Evolutionary conservation across 2,329 filamentous ascomycete species (phyloP), one percentile per base, ranked within the genome.

Genomic region (Colletotrichum tofieldiae): DNA sequence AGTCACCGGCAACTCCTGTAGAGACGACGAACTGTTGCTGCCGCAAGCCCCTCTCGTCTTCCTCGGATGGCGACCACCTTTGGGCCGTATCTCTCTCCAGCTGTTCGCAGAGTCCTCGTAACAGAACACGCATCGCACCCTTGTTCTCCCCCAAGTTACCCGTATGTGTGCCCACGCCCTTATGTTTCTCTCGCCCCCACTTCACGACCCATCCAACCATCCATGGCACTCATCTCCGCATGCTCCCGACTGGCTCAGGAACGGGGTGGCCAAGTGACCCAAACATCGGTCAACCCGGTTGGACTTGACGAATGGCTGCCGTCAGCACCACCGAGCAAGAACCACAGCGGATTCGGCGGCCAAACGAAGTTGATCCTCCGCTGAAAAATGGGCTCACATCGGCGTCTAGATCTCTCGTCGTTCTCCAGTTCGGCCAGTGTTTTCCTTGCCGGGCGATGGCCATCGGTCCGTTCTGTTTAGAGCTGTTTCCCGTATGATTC

Each of bases 171-270:
- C 23, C 43, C 58, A 61, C 29, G 58, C 16, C n/a, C 43, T 47
- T 35, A 47, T 37, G 59, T 51, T 23, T 37, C 51, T n/a, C 12
- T 6, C 11, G 29, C 63, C 64, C 56, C 68, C 64, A 61, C 63
- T 55, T 37, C 26, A 16, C 39, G 26, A 51, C 56, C 52, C 54
- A 47, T 43, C 55, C 37, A 8, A 23, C 51, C 29, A 35, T 49
- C 23, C 47, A 51, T 56, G 45, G 20, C 51, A 68, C 23, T 26
- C 23, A 26, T 59, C 45, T 69, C 65, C 69, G 65, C 58, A 60
- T 62, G 43, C 59, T 68, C 52, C 69, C 54, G 69, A 69, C 69
- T 69, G 69, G 65, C 65, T 39, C 65, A 60, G 65, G 69, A 69
- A 69, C 65, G 69, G 51, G 18, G 69, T 60, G 45, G 37, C 65